Evolutionary conservation across 148 eudicot genomes (phyloP).

Genomic region (Arctostaphylos glauca): DNA sequence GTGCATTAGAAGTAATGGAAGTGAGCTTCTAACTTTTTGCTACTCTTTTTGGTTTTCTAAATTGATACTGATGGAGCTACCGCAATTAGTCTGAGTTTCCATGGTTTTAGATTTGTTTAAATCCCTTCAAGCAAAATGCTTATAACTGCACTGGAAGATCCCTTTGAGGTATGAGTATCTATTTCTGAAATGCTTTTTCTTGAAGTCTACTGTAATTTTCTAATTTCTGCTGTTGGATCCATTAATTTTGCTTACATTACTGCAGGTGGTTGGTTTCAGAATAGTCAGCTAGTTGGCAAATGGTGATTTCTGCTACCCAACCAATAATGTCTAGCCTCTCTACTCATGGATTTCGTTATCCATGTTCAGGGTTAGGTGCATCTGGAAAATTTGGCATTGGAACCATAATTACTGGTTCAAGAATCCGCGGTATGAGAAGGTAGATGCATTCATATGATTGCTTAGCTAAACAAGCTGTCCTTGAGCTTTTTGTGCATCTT

Average conservation of each 20-base stretch:
- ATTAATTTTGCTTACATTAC: not conserved
- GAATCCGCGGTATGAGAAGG: too few species aligned
- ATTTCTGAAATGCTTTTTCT: not conserved
- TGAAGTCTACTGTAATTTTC: not conserved
- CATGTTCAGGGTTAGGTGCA: not conserved
- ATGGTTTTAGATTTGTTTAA: not conserved
- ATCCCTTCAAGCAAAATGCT: not conserved
- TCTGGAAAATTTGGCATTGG: not conserved
- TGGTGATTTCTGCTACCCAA: constrained; percentile 1
- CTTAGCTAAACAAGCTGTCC: not conserved
- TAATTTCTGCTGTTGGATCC: not conserved
- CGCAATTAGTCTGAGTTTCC: not conserved
- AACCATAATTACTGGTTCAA: not conserved
- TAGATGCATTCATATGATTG: not conserved
- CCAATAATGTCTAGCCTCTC: not conserved
- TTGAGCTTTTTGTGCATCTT: not conserved
- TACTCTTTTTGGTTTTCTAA: too few species aligned
- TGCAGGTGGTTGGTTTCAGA: not conserved
- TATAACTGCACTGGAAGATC: not conserved
- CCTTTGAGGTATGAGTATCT: not conserved
- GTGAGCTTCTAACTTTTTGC: not conserved
- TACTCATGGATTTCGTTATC: not conserved
- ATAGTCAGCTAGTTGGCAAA: constrained; percentile 6
- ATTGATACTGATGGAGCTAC: not conserved
- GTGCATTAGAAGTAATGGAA: not conserved